Evolutionary conservation across 2,329 filamentous ascomycete genomes (phyloP), one percentile per base, ranked within the genome.

Genomic region (Ceratocystis huliohia): DNA sequence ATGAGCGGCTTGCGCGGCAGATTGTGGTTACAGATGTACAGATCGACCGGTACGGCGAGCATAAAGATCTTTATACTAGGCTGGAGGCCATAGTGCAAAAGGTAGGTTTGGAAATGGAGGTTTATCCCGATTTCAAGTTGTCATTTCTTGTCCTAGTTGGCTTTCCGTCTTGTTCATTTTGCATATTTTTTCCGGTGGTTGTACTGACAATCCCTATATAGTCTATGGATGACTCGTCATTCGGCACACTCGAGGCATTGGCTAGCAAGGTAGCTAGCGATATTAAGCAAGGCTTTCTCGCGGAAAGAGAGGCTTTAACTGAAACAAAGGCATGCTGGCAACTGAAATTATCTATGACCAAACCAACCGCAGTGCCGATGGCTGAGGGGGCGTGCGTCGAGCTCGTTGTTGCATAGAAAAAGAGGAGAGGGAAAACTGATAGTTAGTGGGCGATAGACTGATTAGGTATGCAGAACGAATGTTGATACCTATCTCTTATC

Each of bases 371-470:
- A 0, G 85, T 91, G 22, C 82, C 84, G 0, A 83, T 88, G 71
- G 88, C 88, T 1, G 88, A 90, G 69, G 86, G 84, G 10, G 87
- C 88, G 0, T 79, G 81, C 3, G 84, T 91, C 5, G 86, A 90
- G 73, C 69, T 65, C 48, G 63, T 66, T 33, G 59, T 61, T 5
- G 48, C 63, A 20, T 66, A 33, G 17, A 45, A 37, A 41, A 37
- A 64, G 20, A 57, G 41, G 13, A 37, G 10, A 41, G 37, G 3
- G 37, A 13, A 41, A 41, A 41, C 13, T 41, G 10, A 41, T 10
- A 15, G 37, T 41, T 41, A 15, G 37, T 15, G 37, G 13, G 37
- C 10, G 13, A 41, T 41, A 15, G 37, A 13, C 37, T 41, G 37
- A 5, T 41, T 15, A 15, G 37, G 37, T 41, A 41, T 41, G 37